phyloP scores from a whole-genome alignment of 2,329 filamentous ascomycete species.

The Fusarium redolens region DNA sequence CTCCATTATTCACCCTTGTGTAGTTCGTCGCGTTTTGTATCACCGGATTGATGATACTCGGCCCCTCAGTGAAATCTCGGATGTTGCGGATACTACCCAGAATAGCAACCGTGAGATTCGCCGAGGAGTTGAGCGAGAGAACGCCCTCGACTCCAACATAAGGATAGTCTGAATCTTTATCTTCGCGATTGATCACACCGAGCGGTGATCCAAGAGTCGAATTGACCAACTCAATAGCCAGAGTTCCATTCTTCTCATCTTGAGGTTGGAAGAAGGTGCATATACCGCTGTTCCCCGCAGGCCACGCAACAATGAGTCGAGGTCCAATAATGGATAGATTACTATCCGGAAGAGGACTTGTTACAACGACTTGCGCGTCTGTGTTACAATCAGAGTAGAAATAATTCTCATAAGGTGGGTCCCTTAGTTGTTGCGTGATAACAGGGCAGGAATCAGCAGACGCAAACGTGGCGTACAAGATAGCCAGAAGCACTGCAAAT shows the following conservation, averaged over 20 bases:
- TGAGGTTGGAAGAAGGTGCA: slow-evolving; percentile 67
- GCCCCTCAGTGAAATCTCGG: slow-evolving; percentile 71
- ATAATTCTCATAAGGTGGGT: slow-evolving; percentile 72
- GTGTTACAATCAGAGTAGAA: slow-evolving; percentile 74
- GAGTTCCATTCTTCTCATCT: slow-evolving; percentile 63
- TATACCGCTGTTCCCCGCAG: slow-evolving; percentile 72
- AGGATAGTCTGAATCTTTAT: slow-evolving; percentile 48
- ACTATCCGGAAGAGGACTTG: slow-evolving; percentile 64
- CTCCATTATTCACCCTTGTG: slow-evolving; percentile 52
- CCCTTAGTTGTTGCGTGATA: slow-evolving; percentile 53
- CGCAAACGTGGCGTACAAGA: background rate
- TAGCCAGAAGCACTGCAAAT: background rate
- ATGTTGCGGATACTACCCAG: slow-evolving; percentile 72
- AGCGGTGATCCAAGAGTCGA: slow-evolving; percentile 59
- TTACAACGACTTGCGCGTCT: slow-evolving; percentile 69
- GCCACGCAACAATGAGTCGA: slow-evolving; percentile 71
- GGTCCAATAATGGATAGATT: slow-evolving; percentile 67
- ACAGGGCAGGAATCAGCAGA: background rate
- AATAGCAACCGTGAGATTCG: slow-evolving; percentile 65
- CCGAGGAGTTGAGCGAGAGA: slow-evolving; percentile 68
- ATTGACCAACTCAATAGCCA: slow-evolving; percentile 65
- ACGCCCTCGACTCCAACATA: slow-evolving; percentile 65
- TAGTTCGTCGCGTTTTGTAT: slow-evolving; percentile 67
- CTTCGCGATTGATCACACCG: slow-evolving; percentile 55
- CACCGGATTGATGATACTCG: slow-evolving; percentile 60